phyloP scores from a whole-genome alignment of 208 protist genomes.

The Leishmania tropica region DNA sequence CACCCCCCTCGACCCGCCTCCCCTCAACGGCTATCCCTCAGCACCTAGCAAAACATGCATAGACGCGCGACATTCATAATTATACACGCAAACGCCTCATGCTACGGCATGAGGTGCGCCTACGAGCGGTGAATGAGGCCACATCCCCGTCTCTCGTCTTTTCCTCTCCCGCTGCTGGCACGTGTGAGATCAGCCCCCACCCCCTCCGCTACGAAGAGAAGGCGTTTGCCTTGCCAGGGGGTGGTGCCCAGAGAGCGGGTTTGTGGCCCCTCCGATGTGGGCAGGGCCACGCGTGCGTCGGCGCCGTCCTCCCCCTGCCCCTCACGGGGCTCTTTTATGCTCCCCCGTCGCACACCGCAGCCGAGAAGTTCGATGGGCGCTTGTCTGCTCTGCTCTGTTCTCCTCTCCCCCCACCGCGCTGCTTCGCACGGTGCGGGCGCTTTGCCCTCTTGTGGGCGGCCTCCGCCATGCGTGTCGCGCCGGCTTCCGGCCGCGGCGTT shows the following conservation, averaged over 20 bases:
- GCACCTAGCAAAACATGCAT: neutral
- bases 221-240: neutral
- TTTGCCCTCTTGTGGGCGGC: neutral
- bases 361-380: neutral
- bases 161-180: neutral
- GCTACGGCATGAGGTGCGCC: neutral
- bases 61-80: neutral
- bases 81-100: neutral
- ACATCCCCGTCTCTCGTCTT: neutral
- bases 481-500: neutral
- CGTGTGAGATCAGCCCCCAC: neutral
- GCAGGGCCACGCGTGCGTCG: neutral
- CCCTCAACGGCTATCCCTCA: neutral
- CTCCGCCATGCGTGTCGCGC: neutral
- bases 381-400: no score
- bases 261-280: neutral
- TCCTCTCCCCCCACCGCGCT: neutral
- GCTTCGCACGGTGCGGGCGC: no score
- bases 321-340: neutral
- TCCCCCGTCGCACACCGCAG: neutral
- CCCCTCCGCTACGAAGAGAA: neutral
- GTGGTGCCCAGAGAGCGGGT: neutral
- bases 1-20: neutral
- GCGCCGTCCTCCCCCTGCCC: no score
- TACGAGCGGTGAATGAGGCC: neutral